A percentile compares a stretch with the other conserved stretches of the same genome.
phyloP scores from a whole-genome alignment of 1,284 basidiomycete species.

The Heimioporus punctisporus region DNA sequence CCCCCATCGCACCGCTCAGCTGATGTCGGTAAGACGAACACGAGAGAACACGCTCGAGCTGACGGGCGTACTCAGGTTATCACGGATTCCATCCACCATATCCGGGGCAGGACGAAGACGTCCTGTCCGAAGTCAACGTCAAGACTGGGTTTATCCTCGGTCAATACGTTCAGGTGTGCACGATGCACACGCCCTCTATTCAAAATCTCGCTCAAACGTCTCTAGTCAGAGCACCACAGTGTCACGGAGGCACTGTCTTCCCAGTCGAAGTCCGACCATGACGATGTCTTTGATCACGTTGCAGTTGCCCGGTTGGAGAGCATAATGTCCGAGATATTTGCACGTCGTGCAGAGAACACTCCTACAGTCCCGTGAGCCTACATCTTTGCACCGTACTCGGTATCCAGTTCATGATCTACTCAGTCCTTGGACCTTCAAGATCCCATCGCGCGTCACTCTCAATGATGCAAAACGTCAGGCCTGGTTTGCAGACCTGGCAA shows the following conservation, averaged over 20 bases:
- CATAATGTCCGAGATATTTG: slow-evolving; percentile 81
- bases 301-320: slow-evolving; percentile 74
- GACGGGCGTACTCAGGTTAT: slow-evolving; percentile 57
- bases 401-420: neutral
- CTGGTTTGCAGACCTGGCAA: slow-evolving; percentile 93
- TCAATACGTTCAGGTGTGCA: slow-evolving; percentile 59
- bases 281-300: slow-evolving; percentile 49
- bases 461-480: slow-evolving; percentile 88
- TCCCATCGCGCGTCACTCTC: slow-evolving; percentile 88
- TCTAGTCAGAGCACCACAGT: slow-evolving; percentile 22
- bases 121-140: slow-evolving; percentile 76
- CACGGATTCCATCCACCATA: slow-evolving; percentile 84
- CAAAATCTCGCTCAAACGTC: slow-evolving; percentile 21
- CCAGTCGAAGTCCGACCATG: slow-evolving; percentile 55
- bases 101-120: slow-evolving; percentile 85
- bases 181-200: neutral
- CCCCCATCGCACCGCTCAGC: slow-evolving; percentile 63
- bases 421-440: slow-evolving; percentile 79
- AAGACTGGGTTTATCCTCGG: slow-evolving; percentile 76
- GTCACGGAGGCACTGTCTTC: slow-evolving; percentile 57
- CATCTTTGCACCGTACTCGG: neutral
- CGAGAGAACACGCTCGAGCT: neutral
- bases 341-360: slow-evolving; percentile 56
- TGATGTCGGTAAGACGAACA: slow-evolving; percentile 57
- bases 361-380: slow-evolving; percentile 63